Evolutionary conservation across 805 yeast genomes (phyloP), one percentile per base, ranked within the genome.

Genomic region (Kuraishia capsulata): DNA sequence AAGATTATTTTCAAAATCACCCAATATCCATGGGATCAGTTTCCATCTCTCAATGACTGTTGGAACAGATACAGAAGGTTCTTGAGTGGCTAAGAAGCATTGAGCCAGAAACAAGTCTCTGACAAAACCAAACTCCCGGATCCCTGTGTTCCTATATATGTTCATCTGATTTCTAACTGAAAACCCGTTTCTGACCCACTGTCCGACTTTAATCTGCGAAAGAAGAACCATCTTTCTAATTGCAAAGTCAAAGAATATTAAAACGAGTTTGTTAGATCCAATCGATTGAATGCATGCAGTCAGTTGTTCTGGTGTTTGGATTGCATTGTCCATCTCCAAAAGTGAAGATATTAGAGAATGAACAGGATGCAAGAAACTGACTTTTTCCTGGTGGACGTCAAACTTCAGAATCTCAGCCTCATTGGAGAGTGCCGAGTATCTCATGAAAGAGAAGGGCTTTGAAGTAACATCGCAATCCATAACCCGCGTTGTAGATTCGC

Each of bases 161-260:
- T 78, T 81, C 45, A 83, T 68, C 52, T 90, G 97, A 20, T 79
- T 77, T 30, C 82, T 69, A 4, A 87, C 78, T 30, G 89, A 81
- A 42, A 76, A 71, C 0, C 98, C 98, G 57, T 90, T 90, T 50
- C 97, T 72, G 0, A 90, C 96, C 97, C 97, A 90, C 40, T 82
- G 72, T 0, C 96, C 96, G 0, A 83, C 78, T 43, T 85, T 81
- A 6, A 90, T 83, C 50, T 92, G 97, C 0, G 96, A 76, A 45
- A 86, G 59, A 6, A 85, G 57, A 0, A 85, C 96, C 21, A 87
- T 52, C 0, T 89, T 81, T 41, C 94, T 67, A 17, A 92, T 56
- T 0, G 96, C 82, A 44, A 82, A 79, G 45, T 87, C 96, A 45
- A 81, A 72, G 5, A 81, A 50, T 9, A 50, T 56, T 36, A 52